phyloP scores from a whole-genome alignment of 148 eudicot genomes.

The Bassia scoparia region DNA sequence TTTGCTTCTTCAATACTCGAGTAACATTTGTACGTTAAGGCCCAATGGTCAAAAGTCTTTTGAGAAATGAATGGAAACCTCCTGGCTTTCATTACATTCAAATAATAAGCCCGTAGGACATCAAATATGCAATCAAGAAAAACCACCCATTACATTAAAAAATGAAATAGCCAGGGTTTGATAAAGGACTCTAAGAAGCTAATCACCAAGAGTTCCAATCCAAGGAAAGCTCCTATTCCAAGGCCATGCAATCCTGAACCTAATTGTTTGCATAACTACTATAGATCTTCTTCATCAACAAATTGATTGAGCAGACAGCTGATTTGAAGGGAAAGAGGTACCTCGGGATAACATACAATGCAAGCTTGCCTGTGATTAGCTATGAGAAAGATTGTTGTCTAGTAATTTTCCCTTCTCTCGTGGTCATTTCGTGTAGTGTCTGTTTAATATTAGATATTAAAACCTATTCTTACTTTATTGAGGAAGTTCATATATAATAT shows the following conservation, averaged over 20 bases:
- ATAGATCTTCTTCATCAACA: conserved; percentile 44
- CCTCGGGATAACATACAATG: conserved; percentile 48
- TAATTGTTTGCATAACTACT: conserved; percentile 42
- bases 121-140: conserved; percentile 31
- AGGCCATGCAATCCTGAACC: conserved; percentile 47
- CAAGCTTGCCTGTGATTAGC: conserved; percentile 29
- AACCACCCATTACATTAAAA: conserved; percentile 30
- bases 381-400: conserved; percentile 40
- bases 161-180: conserved; percentile 37
- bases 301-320: conserved; percentile 35
- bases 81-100: conserved; percentile 32
- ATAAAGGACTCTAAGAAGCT: conserved; percentile 44
- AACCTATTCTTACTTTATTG: background rate
- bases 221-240: conserved; percentile 46
- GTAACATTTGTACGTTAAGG: conserved; percentile 37
- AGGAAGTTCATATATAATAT: too few species aligned
- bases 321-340: conserved; percentile 42
- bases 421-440: conserved; percentile 40
- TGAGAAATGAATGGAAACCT: conserved; percentile 42
- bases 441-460: background rate
- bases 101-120: conserved; percentile 37
- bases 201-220: conserved; percentile 46
- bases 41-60: conserved; percentile 32
- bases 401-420: conserved; percentile 33
- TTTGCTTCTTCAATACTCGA: conserved; percentile 27